phyloP scores from a whole-genome alignment of 495 filamentous ascomycete species.

The Lasiosphaeria hispida region DNA sequence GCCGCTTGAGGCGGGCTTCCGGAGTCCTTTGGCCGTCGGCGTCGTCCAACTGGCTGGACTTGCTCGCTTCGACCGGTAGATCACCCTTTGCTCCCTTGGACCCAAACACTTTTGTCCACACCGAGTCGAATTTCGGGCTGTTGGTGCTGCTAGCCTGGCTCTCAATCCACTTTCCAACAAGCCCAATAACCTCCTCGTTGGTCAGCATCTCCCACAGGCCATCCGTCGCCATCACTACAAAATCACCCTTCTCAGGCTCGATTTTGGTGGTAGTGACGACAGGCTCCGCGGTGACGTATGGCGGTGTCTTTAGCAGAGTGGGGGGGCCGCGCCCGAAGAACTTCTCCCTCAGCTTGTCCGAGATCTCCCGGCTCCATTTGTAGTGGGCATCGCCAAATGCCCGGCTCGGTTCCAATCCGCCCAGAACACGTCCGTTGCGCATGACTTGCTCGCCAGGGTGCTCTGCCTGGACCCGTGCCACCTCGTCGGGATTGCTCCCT shows the following conservation, averaged over 20 bases:
- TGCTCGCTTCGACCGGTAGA: conserved; percentile 55
- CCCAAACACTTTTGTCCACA: conserved; percentile 59
- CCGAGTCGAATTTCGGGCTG: conserved; percentile 39
- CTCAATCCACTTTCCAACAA: conserved; percentile 97
- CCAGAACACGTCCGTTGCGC: conserved; percentile 83
- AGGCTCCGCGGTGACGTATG: conserved; percentile 97
- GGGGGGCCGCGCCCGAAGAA: conserved; percentile 82
- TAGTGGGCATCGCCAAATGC: conserved; percentile 96
- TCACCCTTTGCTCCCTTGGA: conserved; percentile 33
- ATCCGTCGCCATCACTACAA: conserved; percentile 94
- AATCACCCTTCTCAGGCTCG: conserved; percentile 85
- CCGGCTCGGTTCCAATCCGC: conserved; percentile 84
- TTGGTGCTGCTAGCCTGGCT: conserved; percentile 52
- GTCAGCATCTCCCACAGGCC: conserved; percentile 99
- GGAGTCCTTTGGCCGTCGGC: conserved; percentile 63
- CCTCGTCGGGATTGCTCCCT: conserved; percentile 79
- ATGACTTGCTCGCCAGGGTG: conserved; percentile 87
- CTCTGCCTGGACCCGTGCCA: conserved; percentile 70
- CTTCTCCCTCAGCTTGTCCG: conserved; percentile 71
- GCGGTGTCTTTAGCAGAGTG: conserved; percentile 78
- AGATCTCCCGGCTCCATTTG: conserved; percentile 87
- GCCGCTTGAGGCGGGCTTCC: conserved; percentile 76
- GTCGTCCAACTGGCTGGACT: conserved; percentile 27
- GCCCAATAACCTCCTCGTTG: conserved; percentile 95
- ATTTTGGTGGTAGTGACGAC: conserved; percentile 94